Evolutionary conservation across 106 monocot species (phyloP).

Genomic region (Acorus calamus): DNA sequence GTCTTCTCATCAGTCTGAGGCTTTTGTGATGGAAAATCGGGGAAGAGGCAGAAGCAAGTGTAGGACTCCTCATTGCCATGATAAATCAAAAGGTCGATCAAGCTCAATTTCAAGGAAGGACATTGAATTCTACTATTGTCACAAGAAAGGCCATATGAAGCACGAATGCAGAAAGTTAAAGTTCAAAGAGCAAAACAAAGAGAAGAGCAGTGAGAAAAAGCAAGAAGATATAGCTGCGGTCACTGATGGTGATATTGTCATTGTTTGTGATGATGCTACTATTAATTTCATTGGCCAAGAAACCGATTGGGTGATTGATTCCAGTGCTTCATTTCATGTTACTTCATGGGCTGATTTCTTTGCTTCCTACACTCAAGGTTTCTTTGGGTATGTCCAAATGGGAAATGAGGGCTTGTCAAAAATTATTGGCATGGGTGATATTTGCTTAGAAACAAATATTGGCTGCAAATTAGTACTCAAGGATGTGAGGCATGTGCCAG

Average conservation of each 20-base stretch:
- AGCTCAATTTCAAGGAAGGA: neutral
- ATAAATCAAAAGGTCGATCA: neutral
- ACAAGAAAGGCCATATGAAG: constrained; percentile 6
- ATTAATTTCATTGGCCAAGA: constrained; percentile 3
- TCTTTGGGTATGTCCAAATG: constrained; percentile 14
- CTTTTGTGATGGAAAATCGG: constrained; percentile 1
- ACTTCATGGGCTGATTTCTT: constrained; percentile 9
- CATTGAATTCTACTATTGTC: neutral
- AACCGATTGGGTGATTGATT: constrained; percentile 11
- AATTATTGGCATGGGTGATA: constrained; percentile 6
- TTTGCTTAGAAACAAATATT: constrained; percentile 8
- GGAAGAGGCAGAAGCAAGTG: constrained; percentile 6
- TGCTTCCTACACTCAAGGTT: constrained; percentile 4
- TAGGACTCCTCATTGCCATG: neutral
- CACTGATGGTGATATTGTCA: constrained; percentile 2
- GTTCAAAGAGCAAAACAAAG: neutral
- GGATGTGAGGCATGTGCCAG: constrained; percentile 10
- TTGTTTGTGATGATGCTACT: neutral
- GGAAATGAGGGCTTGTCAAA: constrained; percentile 4
- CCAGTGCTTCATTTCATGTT: constrained; percentile 9
- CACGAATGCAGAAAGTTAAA: neutral
- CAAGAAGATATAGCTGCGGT: neutral
- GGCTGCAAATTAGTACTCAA: constrained; percentile 2
- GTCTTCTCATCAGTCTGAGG: neutral
- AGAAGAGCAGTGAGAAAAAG: neutral